These are phyloP conservation scores for Isochrysis galbana DNA, from an alignment of 78 protist genomes.

Conservation along the genomic window DNA sequence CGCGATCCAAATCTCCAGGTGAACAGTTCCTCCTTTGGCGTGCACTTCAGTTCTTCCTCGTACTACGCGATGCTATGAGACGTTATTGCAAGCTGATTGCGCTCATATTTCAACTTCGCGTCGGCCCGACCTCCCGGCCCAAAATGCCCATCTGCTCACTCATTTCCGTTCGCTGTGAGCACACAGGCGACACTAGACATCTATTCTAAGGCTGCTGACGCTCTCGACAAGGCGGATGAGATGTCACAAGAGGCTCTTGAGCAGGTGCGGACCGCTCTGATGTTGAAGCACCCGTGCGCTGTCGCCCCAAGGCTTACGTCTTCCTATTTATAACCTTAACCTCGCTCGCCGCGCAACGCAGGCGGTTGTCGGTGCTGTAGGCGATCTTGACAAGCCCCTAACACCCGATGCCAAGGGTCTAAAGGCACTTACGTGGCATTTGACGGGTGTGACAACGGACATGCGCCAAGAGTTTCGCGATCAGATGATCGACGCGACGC, in stretches of 20 bases:
- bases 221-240: not conserved
- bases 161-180: too few relatives aligned
- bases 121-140: not conserved
- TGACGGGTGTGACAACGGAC: not conserved
- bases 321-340: too few relatives aligned
- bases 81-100: not conserved
- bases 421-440: not conserved
- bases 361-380: constrained; percentile 36
- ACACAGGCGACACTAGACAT: constrained; percentile 25
- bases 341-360: too few relatives aligned
- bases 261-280: not conserved
- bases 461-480: not conserved
- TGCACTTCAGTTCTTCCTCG: not conserved
- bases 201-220: not conserved
- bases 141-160: too few relatives aligned
- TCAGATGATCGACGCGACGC: not conserved
- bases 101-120: not conserved
- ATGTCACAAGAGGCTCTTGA: not conserved
- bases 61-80: not conserved
- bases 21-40: too few relatives aligned
- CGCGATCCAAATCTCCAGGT: constrained; percentile 43
- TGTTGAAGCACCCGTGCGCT: not conserved
- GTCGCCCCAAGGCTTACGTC: not conserved
- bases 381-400: constrained; percentile 37
- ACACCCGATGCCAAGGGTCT: constrained; percentile 17